phyloP scores from a whole-genome alignment of 2,329 filamentous ascomycete genomes.

The Talaromyces islandicus region DNA sequence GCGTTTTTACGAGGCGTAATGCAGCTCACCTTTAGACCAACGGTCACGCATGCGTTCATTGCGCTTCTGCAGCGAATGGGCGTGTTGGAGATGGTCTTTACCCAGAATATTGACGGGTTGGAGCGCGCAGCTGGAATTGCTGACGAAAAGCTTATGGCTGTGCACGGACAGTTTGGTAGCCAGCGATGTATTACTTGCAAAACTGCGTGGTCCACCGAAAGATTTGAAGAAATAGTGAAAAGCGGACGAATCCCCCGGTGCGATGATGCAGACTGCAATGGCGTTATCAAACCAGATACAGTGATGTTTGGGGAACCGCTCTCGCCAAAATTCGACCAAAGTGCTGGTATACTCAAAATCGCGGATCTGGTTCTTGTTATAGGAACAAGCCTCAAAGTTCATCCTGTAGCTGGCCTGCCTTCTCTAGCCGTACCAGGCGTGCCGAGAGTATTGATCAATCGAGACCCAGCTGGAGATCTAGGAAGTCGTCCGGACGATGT shows the following conservation, averaged over 20 bases:
- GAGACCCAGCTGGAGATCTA: slow-evolving; percentile 68
- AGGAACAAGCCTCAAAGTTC: slow-evolving; percentile 73
- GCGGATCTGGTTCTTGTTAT: slow-evolving; percentile 70
- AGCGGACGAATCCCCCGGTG: slow-evolving; percentile 65
- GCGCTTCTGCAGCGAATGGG: slow-evolving; percentile 66
- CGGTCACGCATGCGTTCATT: slow-evolving; percentile 77
- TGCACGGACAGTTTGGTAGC: slow-evolving; percentile 78
- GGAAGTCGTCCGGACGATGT: slow-evolving; percentile 71
- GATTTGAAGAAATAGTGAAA: slow-evolving; percentile 62
- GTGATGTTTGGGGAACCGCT: slow-evolving; percentile 75
- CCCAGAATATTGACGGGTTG: slow-evolving; percentile 87
- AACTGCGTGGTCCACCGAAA: slow-evolving; percentile 56
- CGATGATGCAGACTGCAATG: slow-evolving; percentile 51
- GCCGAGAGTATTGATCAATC: slow-evolving; percentile 74
- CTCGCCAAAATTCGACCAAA: slow-evolving; percentile 54
- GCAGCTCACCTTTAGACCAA: slow-evolving; percentile 75
- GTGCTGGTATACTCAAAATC: slow-evolving; percentile 41
- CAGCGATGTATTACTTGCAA: slow-evolving; percentile 81
- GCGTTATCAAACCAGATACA: slow-evolving; percentile 78
- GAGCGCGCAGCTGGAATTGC: slow-evolving; percentile 78
- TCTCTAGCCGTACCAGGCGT: slow-evolving; percentile 50
- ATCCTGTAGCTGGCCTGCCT: slow-evolving; percentile 73
- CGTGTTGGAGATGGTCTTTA: slow-evolving; percentile 74
- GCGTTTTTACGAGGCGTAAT: slow-evolving; percentile 78
- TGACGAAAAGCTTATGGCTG: slow-evolving; percentile 67